A percentile compares a stretch with the other conserved stretches of the same genome.
These are phyloP conservation scores for Sporothrix curviconia DNA, from an alignment of 2,329 filamentous ascomycete genomes.

Conservation along the genomic window DNA sequence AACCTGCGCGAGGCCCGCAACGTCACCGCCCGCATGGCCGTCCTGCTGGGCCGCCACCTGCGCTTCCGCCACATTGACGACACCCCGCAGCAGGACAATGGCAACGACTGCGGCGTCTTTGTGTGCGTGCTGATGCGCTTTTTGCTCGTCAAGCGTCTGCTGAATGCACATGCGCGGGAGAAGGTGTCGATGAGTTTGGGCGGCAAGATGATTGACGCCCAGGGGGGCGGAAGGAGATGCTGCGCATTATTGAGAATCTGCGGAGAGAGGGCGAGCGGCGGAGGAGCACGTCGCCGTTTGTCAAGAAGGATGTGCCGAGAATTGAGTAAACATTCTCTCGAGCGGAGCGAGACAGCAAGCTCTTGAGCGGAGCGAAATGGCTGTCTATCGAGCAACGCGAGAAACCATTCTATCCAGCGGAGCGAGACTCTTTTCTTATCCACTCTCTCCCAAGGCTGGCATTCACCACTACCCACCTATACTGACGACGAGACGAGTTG, in stretches of 20 bases:
- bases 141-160: slow-evolving; percentile 74
- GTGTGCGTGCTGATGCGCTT: slow-evolving; percentile 94
- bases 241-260: slow-evolving; percentile 78
- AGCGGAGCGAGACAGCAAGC: too few relatives aligned
- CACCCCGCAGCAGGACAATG: slow-evolving; percentile 84
- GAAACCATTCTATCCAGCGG: too few relatives aligned
- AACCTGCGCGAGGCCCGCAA: slow-evolving; percentile 69
- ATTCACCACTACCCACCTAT: too few relatives aligned
- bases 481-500: too few relatives aligned
- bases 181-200: slow-evolving; percentile 94
- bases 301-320: slow-evolving; percentile 32
- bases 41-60: slow-evolving; percentile 59
- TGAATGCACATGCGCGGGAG: slow-evolving; percentile 70
- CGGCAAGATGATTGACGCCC: slow-evolving; percentile 75
- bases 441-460: too few relatives aligned
- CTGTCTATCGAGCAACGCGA: too few relatives aligned
- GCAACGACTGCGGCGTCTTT: slow-evolving; percentile 90
- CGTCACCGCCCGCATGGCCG: slow-evolving; percentile 62
- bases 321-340: too few relatives aligned
- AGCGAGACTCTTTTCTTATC: too few relatives aligned
- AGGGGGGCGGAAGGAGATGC: slow-evolving; percentile 82
- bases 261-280: slow-evolving; percentile 82
- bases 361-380: too few relatives aligned
- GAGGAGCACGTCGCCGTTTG: slow-evolving; percentile 36
- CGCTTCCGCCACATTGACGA: slow-evolving; percentile 78